Evolutionary conservation across 2,329 filamentous ascomycete species (phyloP).

Genomic region (Pyricularia sp.): DNA sequence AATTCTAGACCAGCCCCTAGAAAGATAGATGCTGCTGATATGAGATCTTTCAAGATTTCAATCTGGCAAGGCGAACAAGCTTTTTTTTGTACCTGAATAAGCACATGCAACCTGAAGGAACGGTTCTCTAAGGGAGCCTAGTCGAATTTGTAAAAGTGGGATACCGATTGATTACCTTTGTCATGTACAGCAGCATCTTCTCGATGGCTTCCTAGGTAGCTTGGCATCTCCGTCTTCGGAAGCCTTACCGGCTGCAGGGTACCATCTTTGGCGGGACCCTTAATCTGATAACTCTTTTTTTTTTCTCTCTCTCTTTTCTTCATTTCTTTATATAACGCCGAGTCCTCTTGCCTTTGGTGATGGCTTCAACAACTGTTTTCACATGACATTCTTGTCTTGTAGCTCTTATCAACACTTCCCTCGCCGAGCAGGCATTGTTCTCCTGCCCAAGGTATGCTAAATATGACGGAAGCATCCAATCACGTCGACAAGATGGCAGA

Average conservation of each 20-base stretch:
- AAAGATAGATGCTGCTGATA: no score
- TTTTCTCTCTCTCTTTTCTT: neutral
- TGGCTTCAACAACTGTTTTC: neutral
- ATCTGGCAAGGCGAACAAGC: neutral
- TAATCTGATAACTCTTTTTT: neutral
- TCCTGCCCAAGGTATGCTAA: neutral
- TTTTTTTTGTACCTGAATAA: neutral
- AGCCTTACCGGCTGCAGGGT: neutral
- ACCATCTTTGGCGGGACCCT: neutral
- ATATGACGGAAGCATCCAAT: neutral
- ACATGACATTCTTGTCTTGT: neutral
- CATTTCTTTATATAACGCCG: neutral
- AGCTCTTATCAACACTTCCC: neutral
- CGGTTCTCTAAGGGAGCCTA: neutral
- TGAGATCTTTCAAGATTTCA: neutral
- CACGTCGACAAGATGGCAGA: neutral
- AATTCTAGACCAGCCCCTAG: no score
- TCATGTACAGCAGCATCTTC: neutral
- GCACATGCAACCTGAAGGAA: neutral
- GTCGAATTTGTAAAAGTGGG: neutral
- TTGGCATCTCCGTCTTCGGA: neutral
- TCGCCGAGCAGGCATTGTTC: neutral
- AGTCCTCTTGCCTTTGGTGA: neutral
- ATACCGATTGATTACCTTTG: neutral
- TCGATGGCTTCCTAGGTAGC: neutral